These are phyloP conservation scores for Metschnikowia similis DNA, from an alignment of 805 yeast species.

Conservation along the genomic window DNA sequence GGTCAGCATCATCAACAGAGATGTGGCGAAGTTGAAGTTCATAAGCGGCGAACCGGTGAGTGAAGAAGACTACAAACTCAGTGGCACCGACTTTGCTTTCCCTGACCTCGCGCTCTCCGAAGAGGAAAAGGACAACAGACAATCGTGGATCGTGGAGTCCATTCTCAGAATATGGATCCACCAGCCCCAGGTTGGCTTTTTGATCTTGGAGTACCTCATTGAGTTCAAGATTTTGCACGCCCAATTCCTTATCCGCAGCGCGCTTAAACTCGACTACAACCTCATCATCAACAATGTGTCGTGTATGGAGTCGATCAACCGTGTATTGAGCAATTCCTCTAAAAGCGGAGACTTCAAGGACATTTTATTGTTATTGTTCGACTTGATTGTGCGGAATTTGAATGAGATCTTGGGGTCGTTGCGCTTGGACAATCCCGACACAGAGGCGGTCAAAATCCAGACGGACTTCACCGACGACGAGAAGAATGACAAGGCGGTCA, in stretches of 20 bases:
- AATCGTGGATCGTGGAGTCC: conserved; percentile 35
- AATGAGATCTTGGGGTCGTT: conserved; percentile 21
- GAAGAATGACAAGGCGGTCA: conserved; percentile 19
- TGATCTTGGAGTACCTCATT: conserved; percentile 39
- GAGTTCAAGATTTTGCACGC: conserved; percentile 35
- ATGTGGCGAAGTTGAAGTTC: conserved; percentile 36
- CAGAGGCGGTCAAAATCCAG: conserved; percentile 21
- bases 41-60: conserved; percentile 31
- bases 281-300: conserved; percentile 38
- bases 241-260: conserved; percentile 23
- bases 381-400: conserved; percentile 27
- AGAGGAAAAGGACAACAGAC: conserved; percentile 26
- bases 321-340: conserved; percentile 26
- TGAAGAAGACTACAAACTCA: conserved; percentile 26
- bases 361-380: conserved; percentile 20
- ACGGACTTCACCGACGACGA: conserved; percentile 27
- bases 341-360: conserved; percentile 17
- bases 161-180: conserved; percentile 41
- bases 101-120: conserved; percentile 22
- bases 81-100: conserved; percentile 29
- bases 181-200: conserved; percentile 43
- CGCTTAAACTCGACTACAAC: conserved; percentile 25
- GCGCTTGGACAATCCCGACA: conserved; percentile 10
- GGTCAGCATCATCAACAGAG: conserved; percentile 38
- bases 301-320: conserved; percentile 40